phyloP scores from a whole-genome alignment of 1,284 basidiomycete species.

The Austroboletus niveus region DNA sequence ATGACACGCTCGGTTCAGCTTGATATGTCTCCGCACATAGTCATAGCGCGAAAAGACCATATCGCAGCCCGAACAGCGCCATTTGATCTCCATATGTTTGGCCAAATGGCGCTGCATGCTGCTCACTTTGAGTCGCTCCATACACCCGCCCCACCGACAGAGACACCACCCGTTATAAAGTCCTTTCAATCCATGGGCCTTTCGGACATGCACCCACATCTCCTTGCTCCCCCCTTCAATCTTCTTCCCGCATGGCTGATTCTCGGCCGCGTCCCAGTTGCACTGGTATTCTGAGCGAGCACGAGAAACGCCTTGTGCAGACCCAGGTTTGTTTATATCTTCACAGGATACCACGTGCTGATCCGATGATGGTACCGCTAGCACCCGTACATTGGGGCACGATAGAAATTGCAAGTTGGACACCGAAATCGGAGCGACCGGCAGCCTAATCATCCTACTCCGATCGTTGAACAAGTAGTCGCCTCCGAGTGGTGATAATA shows the following conservation, averaged over 20 bases:
- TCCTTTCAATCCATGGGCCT: constrained; percentile 12
- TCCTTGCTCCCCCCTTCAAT: constrained; percentile 14
- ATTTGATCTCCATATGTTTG: constrained; percentile 14
- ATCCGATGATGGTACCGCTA: background rate
- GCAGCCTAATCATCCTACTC: background rate
- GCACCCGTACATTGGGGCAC: no score
- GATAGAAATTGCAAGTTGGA: background rate
- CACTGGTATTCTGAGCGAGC: constrained; percentile 5
- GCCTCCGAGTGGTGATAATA: background rate
- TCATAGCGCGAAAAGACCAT: constrained; percentile 10
- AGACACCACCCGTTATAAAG: constrained; percentile 1
- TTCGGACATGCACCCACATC: constrained; percentile 13
- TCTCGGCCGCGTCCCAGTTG: constrained; percentile 4
- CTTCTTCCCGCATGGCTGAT: constrained; percentile 1
- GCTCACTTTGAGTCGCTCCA: constrained; percentile 12
- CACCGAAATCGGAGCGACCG: background rate
- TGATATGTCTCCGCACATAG: constrained; percentile 14
- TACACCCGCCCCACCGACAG: constrained; percentile 13
- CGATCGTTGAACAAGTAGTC: background rate
- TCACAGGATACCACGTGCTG: background rate
- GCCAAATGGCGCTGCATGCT: constrained; percentile 14
- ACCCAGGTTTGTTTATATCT: background rate
- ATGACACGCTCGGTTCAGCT: constrained; percentile 5
- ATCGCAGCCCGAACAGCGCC: constrained; percentile 13
- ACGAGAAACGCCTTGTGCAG: background rate